Evolutionary conservation across 176 grass and related monocot species (phyloP).

Genomic region (Juncus inflexus): DNA sequence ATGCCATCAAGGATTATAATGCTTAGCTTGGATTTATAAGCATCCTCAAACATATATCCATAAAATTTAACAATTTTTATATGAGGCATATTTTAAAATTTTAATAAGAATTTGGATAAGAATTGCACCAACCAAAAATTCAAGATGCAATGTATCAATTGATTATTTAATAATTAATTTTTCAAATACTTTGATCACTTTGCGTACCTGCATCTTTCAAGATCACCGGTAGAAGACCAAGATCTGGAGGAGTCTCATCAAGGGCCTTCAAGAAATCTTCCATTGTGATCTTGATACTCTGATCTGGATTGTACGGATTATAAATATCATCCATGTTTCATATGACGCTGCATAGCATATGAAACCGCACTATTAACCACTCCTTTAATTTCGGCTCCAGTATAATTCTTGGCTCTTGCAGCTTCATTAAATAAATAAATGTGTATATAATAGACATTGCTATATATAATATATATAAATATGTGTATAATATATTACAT

Average conservation of each 20-base stretch:
- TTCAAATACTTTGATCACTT: too few species aligned
- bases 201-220: slow-evolving; percentile 98
- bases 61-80: not conserved
- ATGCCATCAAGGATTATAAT: slow-evolving; percentile 98
- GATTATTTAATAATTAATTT: too few species aligned
- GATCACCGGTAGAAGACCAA: slow-evolving; percentile 88
- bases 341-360: slow-evolving; percentile 82
- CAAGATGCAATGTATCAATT: too few species aligned
- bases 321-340: slow-evolving; percentile 91
- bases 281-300: slow-evolving; percentile 95
- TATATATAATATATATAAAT: too few species aligned
- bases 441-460: too few species aligned
- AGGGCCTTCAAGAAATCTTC: slow-evolving; percentile 91
- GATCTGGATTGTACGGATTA: slow-evolving; percentile 73
- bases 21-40: slow-evolving; percentile 93
- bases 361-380: slow-evolving; percentile 98
- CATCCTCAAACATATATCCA: slow-evolving; percentile 78
- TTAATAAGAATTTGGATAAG: not conserved
- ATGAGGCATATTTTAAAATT: not conserved
- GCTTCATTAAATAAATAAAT: slow-evolving; percentile 42
- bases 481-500: too few species aligned
- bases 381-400: slow-evolving; percentile 95
- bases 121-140: too few species aligned
- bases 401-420: slow-evolving; percentile 94
- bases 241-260: slow-evolving; percentile 86